phyloP scores from a whole-genome alignment of 1,284 basidiomycete species.

The Apiotrichum akiyoshidainum region DNA sequence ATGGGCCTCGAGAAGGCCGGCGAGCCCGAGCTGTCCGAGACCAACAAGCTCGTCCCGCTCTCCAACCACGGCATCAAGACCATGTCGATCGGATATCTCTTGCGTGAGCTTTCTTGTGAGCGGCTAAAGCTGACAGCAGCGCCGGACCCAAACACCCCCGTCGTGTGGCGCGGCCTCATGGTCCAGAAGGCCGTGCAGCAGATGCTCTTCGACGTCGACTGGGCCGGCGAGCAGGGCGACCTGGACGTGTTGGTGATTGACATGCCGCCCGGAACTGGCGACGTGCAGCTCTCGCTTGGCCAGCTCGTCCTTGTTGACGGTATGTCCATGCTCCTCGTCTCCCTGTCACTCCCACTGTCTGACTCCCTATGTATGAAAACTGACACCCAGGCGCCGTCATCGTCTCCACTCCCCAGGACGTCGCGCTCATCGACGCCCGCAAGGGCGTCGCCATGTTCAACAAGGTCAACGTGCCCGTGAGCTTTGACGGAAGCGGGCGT shows the following conservation, averaged over 20 bases:
- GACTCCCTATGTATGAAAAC: neutral
- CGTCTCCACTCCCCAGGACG: conserved; percentile 93
- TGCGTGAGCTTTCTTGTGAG: conserved; percentile 41
- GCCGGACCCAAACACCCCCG: conserved; percentile 63
- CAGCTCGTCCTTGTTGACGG: conserved; percentile 87
- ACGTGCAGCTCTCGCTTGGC: conserved; percentile 87
- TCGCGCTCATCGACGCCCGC: conserved; percentile 85
- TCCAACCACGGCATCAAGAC: conserved; percentile 85
- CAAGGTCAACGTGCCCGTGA: conserved; percentile 81
- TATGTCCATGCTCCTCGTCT: conserved; percentile 47
- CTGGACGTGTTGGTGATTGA: conserved; percentile 89
- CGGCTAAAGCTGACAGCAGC: conserved; percentile 22
- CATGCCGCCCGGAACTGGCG: conserved; percentile 96
- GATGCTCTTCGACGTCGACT: conserved; percentile 93
- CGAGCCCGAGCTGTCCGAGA: conserved; percentile 64
- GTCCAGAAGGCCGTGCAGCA: conserved; percentile 97
- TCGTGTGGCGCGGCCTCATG: conserved; percentile 98
- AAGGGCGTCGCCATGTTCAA: conserved; percentile 92
- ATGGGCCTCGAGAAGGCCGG: conserved; percentile 81
- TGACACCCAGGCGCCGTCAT: conserved; percentile 69
- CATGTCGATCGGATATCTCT: conserved; percentile 91
- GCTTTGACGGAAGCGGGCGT: conserved; percentile 11
- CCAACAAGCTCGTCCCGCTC: conserved; percentile 75
- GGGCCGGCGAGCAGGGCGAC: conserved; percentile 55
- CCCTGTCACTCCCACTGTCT: too few relatives aligned